Evolutionary conservation across 1,284 basidiomycete genomes (phyloP).

Genomic region (Naganishia sp.): DNA sequence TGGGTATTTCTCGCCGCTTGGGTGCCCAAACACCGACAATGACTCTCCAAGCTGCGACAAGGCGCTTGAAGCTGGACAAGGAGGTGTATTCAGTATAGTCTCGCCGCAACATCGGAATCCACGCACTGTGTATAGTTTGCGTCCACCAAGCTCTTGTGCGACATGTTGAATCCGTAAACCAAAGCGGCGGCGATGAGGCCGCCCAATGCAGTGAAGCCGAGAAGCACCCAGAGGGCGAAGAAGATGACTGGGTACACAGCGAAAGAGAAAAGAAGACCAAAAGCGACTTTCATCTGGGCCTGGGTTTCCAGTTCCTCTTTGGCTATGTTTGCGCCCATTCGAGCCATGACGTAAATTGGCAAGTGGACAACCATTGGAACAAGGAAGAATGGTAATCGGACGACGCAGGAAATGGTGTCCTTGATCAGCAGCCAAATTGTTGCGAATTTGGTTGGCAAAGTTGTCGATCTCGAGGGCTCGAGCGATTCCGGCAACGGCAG

Average conservation of each 20-base stretch:
- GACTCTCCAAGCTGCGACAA: constrained; percentile 84
- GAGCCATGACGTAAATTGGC: constrained; percentile 78
- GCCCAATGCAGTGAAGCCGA: constrained; percentile 67
- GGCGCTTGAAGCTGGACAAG: constrained; percentile 61
- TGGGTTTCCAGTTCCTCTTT: constrained; percentile 82
- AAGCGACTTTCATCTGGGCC: constrained; percentile 87
- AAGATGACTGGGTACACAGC: constrained; percentile 79
- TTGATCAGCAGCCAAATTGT: constrained; percentile 76
- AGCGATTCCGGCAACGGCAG: constrained; percentile 68
- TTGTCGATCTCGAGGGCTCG: constrained; percentile 69
- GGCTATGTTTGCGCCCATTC: constrained; percentile 69
- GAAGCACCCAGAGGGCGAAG: constrained; percentile 75
- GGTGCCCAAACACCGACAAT: constrained; percentile 88
- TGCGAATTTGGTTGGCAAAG: constrained; percentile 75
- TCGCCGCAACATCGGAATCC: not conserved
- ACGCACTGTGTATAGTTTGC: constrained; percentile 79
- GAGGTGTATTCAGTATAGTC: not conserved
- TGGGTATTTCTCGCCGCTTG: constrained; percentile 71
- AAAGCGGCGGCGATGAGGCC: constrained; percentile 56
- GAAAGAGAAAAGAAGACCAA: constrained; percentile 72
- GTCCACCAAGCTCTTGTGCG: constrained; percentile 61
- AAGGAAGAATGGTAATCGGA: constrained; percentile 81
- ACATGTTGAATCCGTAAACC: constrained; percentile 73
- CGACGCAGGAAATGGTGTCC: constrained; percentile 68
- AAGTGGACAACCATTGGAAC: constrained; percentile 77